Evolutionary conservation across 176 grass and related monocot genomes (phyloP).

Genomic region (Triticum urartu): DNA sequence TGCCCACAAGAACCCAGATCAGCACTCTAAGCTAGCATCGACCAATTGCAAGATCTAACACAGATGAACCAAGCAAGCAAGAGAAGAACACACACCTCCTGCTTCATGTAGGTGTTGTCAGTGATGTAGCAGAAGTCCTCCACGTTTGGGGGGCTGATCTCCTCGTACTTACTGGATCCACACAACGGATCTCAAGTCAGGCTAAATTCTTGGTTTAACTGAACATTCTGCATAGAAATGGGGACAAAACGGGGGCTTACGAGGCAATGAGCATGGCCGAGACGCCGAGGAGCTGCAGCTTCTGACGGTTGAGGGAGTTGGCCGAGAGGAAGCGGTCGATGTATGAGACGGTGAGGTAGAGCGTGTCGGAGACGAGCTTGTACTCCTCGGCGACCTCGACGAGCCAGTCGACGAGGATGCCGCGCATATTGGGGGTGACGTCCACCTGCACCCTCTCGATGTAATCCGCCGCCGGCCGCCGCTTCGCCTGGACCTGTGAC

Average conservation of each 20-base stretch:
- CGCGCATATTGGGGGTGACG: constrained; percentile 55
- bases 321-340: constrained; percentile 61
- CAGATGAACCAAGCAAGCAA: neutral
- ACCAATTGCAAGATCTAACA: neutral
- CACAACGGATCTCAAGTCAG: neutral
- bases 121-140: constrained; percentile 78
- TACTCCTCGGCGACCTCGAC: constrained; percentile 73
- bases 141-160: constrained; percentile 63
- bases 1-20: neutral
- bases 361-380: constrained; percentile 62
- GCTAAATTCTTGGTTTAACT: neutral
- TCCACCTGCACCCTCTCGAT: constrained; percentile 53
- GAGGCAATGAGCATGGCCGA: constrained; percentile 71
- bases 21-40: neutral
- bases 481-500: constrained; percentile 33
- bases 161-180: constrained; percentile 63
- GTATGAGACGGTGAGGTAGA: constrained; percentile 67
- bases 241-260: constrained; percentile 33
- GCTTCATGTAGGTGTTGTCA: constrained; percentile 62
- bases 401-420: constrained; percentile 83
- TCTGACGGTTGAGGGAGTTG: constrained; percentile 39
- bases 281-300: constrained; percentile 64
- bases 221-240: neutral
- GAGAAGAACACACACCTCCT: constrained; percentile 37
- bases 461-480: constrained; percentile 49